Evolutionary conservation across 805 yeast genomes (phyloP).

Genomic region (Kazachstania martiniae): DNA sequence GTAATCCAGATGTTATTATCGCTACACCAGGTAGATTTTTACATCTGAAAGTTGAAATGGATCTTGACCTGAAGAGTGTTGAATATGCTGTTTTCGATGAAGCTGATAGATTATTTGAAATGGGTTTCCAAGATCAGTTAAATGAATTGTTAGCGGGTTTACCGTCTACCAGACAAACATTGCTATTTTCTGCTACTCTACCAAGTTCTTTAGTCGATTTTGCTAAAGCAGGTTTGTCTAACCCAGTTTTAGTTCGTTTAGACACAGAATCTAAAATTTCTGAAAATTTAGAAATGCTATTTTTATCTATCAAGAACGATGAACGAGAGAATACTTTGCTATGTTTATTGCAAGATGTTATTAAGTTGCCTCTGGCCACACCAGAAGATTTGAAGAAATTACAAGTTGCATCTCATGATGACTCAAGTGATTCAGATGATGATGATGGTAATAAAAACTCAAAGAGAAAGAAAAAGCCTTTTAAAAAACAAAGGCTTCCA

Average conservation of each 20-base stretch:
- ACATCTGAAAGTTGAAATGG: constrained; percentile 95
- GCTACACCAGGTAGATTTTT: constrained; percentile 98
- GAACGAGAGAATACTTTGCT: constrained; percentile 87
- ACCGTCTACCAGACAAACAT: constrained; percentile 75
- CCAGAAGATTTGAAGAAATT: constrained; percentile 52
- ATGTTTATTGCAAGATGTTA: constrained; percentile 68
- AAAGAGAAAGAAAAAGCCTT: constrained; percentile 30
- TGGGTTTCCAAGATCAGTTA: constrained; percentile 91
- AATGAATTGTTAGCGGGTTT: constrained; percentile 78
- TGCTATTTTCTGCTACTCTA: constrained; percentile 88
- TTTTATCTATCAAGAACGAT: constrained; percentile 63
- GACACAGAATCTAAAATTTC: constrained; percentile 90
- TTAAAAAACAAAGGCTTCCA: constrained; percentile 50
- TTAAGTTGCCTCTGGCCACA: constrained; percentile 73
- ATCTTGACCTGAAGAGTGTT: constrained; percentile 65
- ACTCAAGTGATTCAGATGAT: constrained; percentile 41
- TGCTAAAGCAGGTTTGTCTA: constrained; percentile 91
- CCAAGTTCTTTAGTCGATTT: constrained; percentile 89
- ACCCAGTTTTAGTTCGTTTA: constrained; percentile 84
- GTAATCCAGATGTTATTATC: constrained; percentile 86
- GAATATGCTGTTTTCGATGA: constrained; percentile 94
- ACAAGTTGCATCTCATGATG: constrained; percentile 36
- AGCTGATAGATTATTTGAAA: constrained; percentile 92
- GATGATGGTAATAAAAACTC: constrained; percentile 25
- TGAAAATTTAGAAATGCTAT: constrained; percentile 84